Base-by-base conservation (phyloP, 108 stramenopile genomes). In the Bacterosira constricta region DNA sequence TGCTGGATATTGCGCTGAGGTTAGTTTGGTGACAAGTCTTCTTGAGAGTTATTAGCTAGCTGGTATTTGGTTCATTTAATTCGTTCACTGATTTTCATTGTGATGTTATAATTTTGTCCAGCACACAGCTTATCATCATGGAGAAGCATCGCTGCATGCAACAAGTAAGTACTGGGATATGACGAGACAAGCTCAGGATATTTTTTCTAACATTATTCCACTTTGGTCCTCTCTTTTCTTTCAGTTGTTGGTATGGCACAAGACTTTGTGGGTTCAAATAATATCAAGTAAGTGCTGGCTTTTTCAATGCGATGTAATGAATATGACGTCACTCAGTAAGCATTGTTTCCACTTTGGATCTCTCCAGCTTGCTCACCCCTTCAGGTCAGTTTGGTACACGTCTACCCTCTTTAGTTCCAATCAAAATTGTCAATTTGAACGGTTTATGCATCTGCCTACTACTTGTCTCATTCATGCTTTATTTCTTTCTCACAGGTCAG, bases 51-150 rank as follows among this genome's bases (percentile, higher is more conserved):
- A n/a, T n/a, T n/a, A n/a, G n/a, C n/a, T n/a, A n/a, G n/a, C n/a
- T n/a, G n/a, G n/a, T n/a, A n/a, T n/a, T n/a, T n/a, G n/a, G n/a
- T n/a, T n/a, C n/a, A n/a, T n/a, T n/a, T n/a, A n/a, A n/a, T n/a
- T n/a, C n/a, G n/a, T n/a, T n/a, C n/a, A n/a, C n/a, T n/a, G n/a
- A n/a, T n/a, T n/a, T n/a, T n/a, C n/a, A n/a, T n/a, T n/a, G n/a
- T n/a, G n/a, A n/a, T n/a, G n/a, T n/a, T n/a, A n/a, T n/a, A n/a
- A n/a, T n/a, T n/a, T n/a, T n/a, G n/a, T n/a, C n/a, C n/a, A n/a
- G 66, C 93, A 96, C 38, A 95, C 96, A 18, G 92, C 95, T 4
- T 98, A 98, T 67, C 97, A 98, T 80, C 97, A 98, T 68, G 97
- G 97, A 18, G 96, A 98, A 81, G 92, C 84, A 11, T 94, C 95